Base-by-base conservation (phyloP, 768 basidiomycete genomes). In the Boletus rex-veris region DNA sequence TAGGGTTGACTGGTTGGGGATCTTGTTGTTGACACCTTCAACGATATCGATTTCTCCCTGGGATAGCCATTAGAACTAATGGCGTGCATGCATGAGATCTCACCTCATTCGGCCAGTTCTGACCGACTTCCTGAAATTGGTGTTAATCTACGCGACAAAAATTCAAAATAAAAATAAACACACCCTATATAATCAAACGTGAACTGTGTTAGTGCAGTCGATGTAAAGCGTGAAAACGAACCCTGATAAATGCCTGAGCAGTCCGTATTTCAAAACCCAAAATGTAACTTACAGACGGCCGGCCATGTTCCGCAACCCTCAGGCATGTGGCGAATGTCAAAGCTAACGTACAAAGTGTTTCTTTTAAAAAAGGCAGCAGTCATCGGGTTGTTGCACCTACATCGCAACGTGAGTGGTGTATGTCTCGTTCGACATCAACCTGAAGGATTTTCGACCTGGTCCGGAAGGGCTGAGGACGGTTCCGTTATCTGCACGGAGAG, bases 241-340 rank as follows among this genome's bases (percentile, higher is more conserved):
- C 69, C 68, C 69, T 69, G 31, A n/a, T 19, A 39, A 3, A 18
- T 31, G 11, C 41, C 30, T 57, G 43, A 60, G 50, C 16, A 15
- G 1, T n/a, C 18, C 7, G 5, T 28, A 26, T 16, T 24, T 36
- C 1, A 15, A 42, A 21, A 35, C 24, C 9, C 47, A 35, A 45
- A 2, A 49, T 31, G 18, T 1, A 8, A 65, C 70, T 53, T 21
- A 73, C 73, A 74, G 42, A 70, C 42, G 18, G 71, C 68, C 9
- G 72, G 72, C 71, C 74, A 75, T 4, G 69, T 73, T 21, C 72
- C 74, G 58, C 75, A 75, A 3, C 72, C 74, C 21, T 63, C 52
- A 1, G 75, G 74, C 70, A 75, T 74, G 37, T 72, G 70, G 3
- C 43, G 57, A 24, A 75, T 68, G 53, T 75, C 74, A 33, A 73